phyloP scores from a whole-genome alignment of 2,329 filamentous ascomycete species.

The Aspergillus sp. region DNA sequence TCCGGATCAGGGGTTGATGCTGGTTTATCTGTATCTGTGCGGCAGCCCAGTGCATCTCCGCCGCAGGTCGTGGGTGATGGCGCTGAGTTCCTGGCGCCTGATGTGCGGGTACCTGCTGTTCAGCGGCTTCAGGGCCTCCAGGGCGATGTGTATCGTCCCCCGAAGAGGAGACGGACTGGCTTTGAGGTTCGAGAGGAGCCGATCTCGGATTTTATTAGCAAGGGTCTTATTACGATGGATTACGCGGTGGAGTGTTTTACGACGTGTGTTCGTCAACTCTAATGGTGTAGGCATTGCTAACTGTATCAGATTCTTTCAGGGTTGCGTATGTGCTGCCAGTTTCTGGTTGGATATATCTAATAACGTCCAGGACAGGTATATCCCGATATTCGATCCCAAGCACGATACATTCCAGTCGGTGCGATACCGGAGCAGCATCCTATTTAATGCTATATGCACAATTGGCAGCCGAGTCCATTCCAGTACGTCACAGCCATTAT shows the following conservation, averaged over 20 bases:
- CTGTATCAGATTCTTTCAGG: conserved; percentile 36
- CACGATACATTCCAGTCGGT: conserved; percentile 50
- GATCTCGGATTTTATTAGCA: conserved; percentile 36
- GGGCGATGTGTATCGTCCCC: background rate
- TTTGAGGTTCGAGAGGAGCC: conserved; percentile 36
- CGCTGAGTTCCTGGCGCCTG: background rate
- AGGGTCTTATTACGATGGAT: conserved; percentile 34
- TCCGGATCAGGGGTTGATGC: too few relatives aligned
- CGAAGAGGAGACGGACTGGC: conserved; percentile 31
- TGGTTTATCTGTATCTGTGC: too few relatives aligned
- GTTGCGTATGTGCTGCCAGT: conserved; percentile 29
- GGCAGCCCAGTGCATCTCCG: background rate
- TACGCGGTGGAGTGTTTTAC: conserved; percentile 24
- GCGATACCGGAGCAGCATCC: conserved; percentile 47
- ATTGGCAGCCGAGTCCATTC: conserved; percentile 50
- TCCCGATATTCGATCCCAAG: conserved; percentile 49
- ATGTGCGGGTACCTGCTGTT: background rate
- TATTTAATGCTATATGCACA: conserved; percentile 54
- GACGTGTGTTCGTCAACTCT: background rate
- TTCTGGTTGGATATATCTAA: background rate
- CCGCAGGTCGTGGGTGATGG: background rate
- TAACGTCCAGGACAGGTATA: conserved; percentile 44
- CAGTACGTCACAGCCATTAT: conserved; percentile 16
- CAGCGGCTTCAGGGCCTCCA: background rate
- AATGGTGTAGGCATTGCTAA: background rate